Percentiles rank a stretch among this genome's conserved stretches.
phyloP scores from a whole-genome alignment of 1,284 basidiomycete species.

The Moesziomyces globuligerus region DNA sequence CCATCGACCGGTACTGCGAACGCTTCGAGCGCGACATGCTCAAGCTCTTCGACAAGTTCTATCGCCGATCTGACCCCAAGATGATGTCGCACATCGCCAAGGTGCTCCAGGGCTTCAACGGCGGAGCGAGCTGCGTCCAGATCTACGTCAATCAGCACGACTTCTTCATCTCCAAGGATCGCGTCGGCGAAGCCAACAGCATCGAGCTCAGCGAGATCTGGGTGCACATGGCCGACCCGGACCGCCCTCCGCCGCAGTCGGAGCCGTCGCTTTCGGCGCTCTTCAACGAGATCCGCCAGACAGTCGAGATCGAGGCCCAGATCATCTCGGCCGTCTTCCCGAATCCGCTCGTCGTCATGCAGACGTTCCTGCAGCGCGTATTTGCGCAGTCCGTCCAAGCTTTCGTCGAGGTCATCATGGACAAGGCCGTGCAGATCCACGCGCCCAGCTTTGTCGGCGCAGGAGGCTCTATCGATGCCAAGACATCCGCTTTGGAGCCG shows the following conservation, averaged over 20 bases:
- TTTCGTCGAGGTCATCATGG: slow-evolving; percentile 66
- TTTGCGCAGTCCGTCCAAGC: slow-evolving; percentile 84
- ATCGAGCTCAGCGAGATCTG: slow-evolving; percentile 78
- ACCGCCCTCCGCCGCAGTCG: slow-evolving; percentile 78
- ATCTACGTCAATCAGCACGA: slow-evolving; percentile 99
- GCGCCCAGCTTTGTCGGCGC: slow-evolving; percentile 36
- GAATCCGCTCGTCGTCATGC: slow-evolving; percentile 96
- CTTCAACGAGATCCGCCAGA: slow-evolving; percentile 86
- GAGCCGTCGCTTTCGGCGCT: slow-evolving; percentile 84
- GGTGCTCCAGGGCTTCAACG: slow-evolving; percentile 96
- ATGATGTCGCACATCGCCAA: slow-evolving; percentile 99
- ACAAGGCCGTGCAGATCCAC: slow-evolving; percentile 56
- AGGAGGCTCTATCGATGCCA: slow-evolving; percentile 28
- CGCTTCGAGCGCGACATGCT: slow-evolving; percentile 99
- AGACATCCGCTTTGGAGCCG: slow-evolving; percentile 33
- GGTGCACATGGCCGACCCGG: slow-evolving; percentile 74
- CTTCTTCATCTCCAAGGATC: slow-evolving; percentile 72
- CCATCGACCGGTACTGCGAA: slow-evolving; percentile 94
- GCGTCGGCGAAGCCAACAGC: slow-evolving; percentile 74
- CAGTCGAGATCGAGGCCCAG: slow-evolving; percentile 93
- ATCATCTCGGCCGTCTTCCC: slow-evolving; percentile 99
- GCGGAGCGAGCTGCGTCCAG: slow-evolving; percentile 93
- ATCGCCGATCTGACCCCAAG: slow-evolving; percentile 94
- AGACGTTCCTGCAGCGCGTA: slow-evolving; percentile 95
- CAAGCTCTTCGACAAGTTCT: slow-evolving; percentile 84